A percentile compares a stretch with the other conserved stretches of the same genome.
These are phyloP conservation scores for Aspergillus indologenus DNA, from an alignment of 495 filamentous ascomycete species.

Conservation along the genomic window DNA sequence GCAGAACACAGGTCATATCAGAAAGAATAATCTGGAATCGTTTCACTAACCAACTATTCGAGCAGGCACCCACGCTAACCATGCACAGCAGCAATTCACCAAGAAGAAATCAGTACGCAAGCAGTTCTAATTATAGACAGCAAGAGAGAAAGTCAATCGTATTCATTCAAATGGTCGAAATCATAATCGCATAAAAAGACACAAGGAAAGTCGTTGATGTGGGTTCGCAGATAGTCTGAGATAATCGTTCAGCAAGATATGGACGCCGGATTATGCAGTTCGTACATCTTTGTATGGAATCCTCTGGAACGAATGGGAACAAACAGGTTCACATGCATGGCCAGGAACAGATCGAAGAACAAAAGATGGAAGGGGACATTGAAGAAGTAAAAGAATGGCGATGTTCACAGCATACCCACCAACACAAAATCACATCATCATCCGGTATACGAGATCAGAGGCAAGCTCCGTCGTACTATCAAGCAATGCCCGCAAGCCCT, in stretches of 20 bases:
- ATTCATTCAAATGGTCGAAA: background rate
- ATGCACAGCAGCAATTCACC: background rate
- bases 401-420: background rate
- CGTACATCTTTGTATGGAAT: background rate
- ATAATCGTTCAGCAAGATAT: background rate
- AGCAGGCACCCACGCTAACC: background rate
- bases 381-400: background rate
- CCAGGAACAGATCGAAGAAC: background rate
- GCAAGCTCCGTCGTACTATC: constrained; percentile 43
- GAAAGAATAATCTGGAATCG: background rate
- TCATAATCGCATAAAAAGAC: too few species aligned
- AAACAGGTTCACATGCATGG: background rate
- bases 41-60: background rate
- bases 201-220: too few species aligned
- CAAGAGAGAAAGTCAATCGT: background rate
- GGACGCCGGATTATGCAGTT: constrained; percentile 4
- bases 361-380: background rate
- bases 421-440: constrained; percentile 37
- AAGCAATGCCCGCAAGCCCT: constrained; percentile 35
- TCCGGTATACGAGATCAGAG: constrained; percentile 47
- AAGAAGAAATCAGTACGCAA: background rate
- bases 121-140: background rate
- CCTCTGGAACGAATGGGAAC: background rate
- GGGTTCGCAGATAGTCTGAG: background rate
- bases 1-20: constrained; percentile 5